Percentiles rank a stretch among this genome's conserved stretches.
phyloP scores from a whole-genome alignment of 75 land plant species.

The Sequoiadendron giganteum region DNA sequence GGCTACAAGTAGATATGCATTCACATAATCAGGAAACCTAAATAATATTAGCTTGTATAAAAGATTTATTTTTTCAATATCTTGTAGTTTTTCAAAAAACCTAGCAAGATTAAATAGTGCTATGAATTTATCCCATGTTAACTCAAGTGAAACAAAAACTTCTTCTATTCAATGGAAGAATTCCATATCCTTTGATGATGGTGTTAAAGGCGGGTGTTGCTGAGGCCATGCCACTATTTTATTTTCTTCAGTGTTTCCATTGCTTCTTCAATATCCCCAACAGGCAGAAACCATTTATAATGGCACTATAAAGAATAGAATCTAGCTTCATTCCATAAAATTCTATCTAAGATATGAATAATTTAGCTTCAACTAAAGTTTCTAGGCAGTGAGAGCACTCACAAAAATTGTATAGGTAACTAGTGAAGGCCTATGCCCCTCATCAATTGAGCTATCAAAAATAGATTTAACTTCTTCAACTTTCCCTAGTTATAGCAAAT shows the following conservation, averaged over 20 bases:
- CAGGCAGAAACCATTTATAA: slow-evolving; percentile 73
- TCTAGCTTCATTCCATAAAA: slow-evolving; percentile 59
- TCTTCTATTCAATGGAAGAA: too few species aligned
- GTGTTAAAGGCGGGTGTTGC: slow-evolving; percentile 70
- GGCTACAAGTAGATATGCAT: too few species aligned
- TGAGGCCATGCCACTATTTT: slow-evolving; percentile 62
- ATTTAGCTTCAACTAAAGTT: slow-evolving; percentile 33
- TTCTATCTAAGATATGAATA: slow-evolving; percentile 47
- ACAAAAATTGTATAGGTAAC: slow-evolving; percentile 62
- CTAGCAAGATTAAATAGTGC: too few species aligned
- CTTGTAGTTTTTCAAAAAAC: too few species aligned
- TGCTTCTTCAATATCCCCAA: slow-evolving; percentile 62
- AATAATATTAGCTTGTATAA: too few species aligned
- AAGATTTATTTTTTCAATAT: too few species aligned
- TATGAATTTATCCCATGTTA: too few species aligned
- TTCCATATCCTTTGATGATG: slow-evolving; percentile 86
- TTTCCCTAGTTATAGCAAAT: slow-evolving; percentile 42
- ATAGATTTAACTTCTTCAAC: slow-evolving; percentile 39
- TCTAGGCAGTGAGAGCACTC: slow-evolving; percentile 43
- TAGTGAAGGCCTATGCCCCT: slow-evolving; percentile 66
- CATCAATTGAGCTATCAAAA: slow-evolving; percentile 39
- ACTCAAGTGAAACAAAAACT: too few species aligned
- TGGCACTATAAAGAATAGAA: slow-evolving; percentile 70
- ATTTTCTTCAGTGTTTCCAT: slow-evolving; percentile 56
- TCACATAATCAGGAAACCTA: too few species aligned